Conservation (phyloP, 306 rosid genomes). For the Trichosanthes truncata region DNA sequence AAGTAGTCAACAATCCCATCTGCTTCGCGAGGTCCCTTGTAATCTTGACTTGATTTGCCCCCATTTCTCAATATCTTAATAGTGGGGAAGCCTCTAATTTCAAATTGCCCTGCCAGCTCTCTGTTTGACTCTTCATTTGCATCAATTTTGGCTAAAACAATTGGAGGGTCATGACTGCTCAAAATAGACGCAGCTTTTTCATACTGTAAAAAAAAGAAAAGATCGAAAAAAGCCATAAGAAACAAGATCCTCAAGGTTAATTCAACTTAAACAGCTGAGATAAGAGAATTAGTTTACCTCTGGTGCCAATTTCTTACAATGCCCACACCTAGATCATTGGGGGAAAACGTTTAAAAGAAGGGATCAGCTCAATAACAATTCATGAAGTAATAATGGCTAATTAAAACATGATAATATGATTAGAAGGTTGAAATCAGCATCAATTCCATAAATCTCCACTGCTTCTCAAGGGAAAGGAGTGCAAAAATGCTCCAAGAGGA, state of each 20-base stretch:
- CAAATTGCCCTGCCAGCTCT: constrained; percentile 46
- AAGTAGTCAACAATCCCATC: constrained; percentile 76
- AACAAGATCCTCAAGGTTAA: background rate
- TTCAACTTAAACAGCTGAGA: background rate
- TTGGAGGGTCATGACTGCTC: constrained; percentile 60
- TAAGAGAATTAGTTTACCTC: constrained; percentile 46
- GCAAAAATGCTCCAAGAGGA: background rate
- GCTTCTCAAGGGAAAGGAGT: background rate
- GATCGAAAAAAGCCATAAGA: background rate
- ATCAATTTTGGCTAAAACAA: constrained; percentile 77
- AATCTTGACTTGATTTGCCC: constrained; percentile 67
- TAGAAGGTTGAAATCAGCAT: background rate
- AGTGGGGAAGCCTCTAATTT: constrained; percentile 75
- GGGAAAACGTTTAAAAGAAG: background rate
- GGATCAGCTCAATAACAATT: background rate
- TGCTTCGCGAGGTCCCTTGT: constrained; percentile 92
- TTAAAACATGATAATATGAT: background rate
- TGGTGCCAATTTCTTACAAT: constrained; percentile 86
- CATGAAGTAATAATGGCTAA: background rate
- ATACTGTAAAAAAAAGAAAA: constrained; percentile 33
- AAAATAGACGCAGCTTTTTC: constrained; percentile 81
- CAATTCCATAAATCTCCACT: background rate
- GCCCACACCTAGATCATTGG: constrained; percentile 71
- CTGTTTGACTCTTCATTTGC: constrained; percentile 60
- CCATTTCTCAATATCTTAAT: constrained; percentile 78